Percentiles rank a stretch among this genome's conserved stretches.
These are phyloP conservation scores for Enterocytospora artemiae DNA, from an alignment of 371 early-diverging fungal genomes.

Conservation along the genomic window DNA sequence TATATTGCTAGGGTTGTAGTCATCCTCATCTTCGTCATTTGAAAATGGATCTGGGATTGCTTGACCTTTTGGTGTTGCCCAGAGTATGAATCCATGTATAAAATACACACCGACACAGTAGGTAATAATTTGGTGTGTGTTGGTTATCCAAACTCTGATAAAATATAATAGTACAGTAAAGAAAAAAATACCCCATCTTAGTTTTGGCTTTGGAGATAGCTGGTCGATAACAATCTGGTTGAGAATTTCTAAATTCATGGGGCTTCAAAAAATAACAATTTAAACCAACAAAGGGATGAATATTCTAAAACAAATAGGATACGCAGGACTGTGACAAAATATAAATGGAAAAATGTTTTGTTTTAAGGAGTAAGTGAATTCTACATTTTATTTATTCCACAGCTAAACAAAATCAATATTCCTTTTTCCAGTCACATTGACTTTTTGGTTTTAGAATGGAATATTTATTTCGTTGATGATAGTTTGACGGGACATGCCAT, in stretches of 20 bases:
- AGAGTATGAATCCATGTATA: slow-evolving; percentile 55
- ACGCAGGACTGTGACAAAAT: too few species aligned
- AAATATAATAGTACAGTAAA: slow-evolving; percentile 40
- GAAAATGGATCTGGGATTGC: slow-evolving; percentile 57
- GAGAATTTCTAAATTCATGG: slow-evolving; percentile 20
- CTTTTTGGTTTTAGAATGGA: too few species aligned
- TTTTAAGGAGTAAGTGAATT: too few species aligned
- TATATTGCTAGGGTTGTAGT: slow-evolving; percentile 29
- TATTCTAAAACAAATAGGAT: too few species aligned
- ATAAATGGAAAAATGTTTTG: too few species aligned
- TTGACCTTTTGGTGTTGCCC: slow-evolving; percentile 55
- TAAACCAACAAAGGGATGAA: too few species aligned
- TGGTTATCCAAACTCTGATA: slow-evolving; percentile 29
- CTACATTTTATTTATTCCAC: too few species aligned
- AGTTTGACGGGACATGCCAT: too few species aligned
- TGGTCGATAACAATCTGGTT: slow-evolving; percentile 53
- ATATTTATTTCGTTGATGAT: too few species aligned
- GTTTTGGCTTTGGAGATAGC: slow-evolving; percentile 23
- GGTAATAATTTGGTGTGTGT: slow-evolving; percentile 50
- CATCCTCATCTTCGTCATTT: slow-evolving; percentile 42
- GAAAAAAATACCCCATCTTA: slow-evolving; percentile 47
- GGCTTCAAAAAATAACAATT: background rate
- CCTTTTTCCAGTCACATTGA: too few species aligned
- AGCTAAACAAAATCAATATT: too few species aligned
- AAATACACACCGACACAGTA: slow-evolving; percentile 56